Evolutionary conservation across 2,329 filamentous ascomycete species (phyloP).

Genomic region (Verticillium klebahnii): DNA sequence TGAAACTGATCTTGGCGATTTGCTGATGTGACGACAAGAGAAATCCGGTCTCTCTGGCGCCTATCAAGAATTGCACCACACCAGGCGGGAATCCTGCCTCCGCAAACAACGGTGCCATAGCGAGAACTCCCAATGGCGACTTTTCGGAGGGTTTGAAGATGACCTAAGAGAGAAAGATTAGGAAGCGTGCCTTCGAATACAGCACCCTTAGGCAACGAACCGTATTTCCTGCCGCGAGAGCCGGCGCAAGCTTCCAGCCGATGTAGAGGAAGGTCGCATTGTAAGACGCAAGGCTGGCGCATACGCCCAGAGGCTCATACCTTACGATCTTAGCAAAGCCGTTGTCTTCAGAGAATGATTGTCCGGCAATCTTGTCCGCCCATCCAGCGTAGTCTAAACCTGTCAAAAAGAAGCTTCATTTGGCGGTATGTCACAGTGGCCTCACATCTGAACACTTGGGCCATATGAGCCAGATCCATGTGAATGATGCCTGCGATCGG

Average conservation of each 20-base stretch:
- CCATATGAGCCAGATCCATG: not conserved
- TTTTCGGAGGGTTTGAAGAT: conserved; percentile 83
- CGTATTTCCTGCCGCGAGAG: conserved; percentile 63
- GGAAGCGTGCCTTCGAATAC: not conserved
- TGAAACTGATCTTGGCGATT: conserved; percentile 70
- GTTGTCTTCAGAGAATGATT: conserved; percentile 62
- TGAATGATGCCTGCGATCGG: not conserved
- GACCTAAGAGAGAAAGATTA: conserved; percentile 36
- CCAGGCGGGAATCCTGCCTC: conserved; percentile 31
- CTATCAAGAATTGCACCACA: conserved; percentile 11
- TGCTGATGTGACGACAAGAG: conserved; percentile 59
- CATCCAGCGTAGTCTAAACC: conserved; percentile 64
- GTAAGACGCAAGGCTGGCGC: conserved; percentile 35
- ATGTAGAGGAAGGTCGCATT: conserved; percentile 52
- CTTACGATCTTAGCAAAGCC: conserved; percentile 63
- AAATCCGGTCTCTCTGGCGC: conserved; percentile 50
- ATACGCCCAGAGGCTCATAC: conserved; percentile 79
- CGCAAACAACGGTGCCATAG: conserved; percentile 55
- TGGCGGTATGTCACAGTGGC: not conserved
- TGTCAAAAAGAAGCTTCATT: not conserved
- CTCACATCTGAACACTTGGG: not conserved
- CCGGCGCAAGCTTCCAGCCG: conserved; percentile 30
- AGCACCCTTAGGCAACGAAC: conserved; percentile 44
- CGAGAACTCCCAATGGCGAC: conserved; percentile 79
- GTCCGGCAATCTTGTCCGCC: conserved; percentile 74